Percentiles rank a stretch among this genome's conserved stretches.
Evolutionary conservation across 257 asterid species (phyloP).

Genomic region (Solanum etuberosum): DNA sequence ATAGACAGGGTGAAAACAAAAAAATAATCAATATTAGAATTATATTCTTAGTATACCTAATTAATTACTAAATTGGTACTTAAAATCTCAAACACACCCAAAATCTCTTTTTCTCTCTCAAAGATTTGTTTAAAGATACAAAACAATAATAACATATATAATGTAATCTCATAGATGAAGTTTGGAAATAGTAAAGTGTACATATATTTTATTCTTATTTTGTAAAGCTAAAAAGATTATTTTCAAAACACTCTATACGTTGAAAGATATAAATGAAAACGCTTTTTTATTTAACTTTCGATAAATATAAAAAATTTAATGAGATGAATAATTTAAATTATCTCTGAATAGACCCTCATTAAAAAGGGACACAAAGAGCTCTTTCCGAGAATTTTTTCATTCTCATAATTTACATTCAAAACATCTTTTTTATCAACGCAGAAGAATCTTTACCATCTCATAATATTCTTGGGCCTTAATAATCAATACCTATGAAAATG

Average conservation of each 20-base stretch:
- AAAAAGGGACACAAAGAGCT: no score
- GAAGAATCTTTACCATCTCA: not conserved
- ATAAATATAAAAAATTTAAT: no score
- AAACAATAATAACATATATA: not conserved
- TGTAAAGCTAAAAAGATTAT: not conserved
- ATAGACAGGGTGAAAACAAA: not conserved
- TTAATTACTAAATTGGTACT: not conserved
- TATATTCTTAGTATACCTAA: not conserved
- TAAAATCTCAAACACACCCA: not conserved
- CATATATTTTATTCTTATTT: not conserved
- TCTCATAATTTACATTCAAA: no score
- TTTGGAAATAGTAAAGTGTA: not conserved
- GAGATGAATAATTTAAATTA: no score
- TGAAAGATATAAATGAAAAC: not conserved
- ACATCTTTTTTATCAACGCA: no score
- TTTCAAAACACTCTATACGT: no score
- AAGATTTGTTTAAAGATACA: not conserved
- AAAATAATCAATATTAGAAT: not conserved
- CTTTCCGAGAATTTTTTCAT: no score
- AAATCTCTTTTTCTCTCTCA: not conserved
- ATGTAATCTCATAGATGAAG: not conserved
- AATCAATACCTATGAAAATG: not conserved
- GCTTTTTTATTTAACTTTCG: not conserved
- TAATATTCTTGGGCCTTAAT: no score
- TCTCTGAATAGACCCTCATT: not conserved